Evolutionary conservation across 225 moss, liverwort and hornwort genomes (phyloP).

Genomic region (Polytrichum formosum): DNA sequence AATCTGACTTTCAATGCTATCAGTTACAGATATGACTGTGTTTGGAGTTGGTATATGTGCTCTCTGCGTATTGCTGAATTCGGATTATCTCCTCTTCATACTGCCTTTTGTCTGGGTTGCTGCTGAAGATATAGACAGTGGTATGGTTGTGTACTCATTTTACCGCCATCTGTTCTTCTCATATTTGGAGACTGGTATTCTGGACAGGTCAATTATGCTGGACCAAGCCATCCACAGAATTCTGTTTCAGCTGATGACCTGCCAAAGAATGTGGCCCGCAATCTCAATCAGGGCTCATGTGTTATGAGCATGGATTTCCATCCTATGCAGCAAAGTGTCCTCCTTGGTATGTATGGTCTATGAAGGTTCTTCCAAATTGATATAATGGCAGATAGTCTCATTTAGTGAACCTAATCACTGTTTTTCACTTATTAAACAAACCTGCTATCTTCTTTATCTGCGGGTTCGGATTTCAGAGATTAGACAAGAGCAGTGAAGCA

Average conservation of each 20-base stretch:
- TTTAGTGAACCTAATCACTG: no score
- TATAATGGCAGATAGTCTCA: no score
- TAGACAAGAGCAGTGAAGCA: no score
- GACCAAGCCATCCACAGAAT: constrained; percentile 76
- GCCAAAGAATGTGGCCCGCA: constrained; percentile 78
- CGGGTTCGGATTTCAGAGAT: no score
- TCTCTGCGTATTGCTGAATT: no score
- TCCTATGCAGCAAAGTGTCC: constrained; percentile 82
- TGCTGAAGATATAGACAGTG: constrained; percentile 1
- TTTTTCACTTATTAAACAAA: no score
- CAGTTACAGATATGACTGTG: no score
- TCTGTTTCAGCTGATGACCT: constrained; percentile 78
- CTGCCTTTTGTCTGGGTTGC: not conserved
- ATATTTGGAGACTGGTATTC: constrained; percentile 12
- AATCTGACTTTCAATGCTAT: no score
- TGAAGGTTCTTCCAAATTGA: no score
- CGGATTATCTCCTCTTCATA: no score
- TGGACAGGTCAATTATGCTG: constrained; percentile 64
- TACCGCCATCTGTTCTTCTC: not conserved
- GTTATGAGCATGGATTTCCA: constrained; percentile 99
- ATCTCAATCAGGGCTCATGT: constrained; percentile 91
- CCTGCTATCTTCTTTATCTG: no score
- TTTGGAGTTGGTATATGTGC: no score
- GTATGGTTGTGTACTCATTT: constrained; percentile 7
- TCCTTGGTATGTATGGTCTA: constrained; percentile 55